A percentile compares a stretch with the other conserved stretches of the same genome.
phyloP scores from a whole-genome alignment of 169 alveolate genomes.

The Eimeria praecox region DNA sequence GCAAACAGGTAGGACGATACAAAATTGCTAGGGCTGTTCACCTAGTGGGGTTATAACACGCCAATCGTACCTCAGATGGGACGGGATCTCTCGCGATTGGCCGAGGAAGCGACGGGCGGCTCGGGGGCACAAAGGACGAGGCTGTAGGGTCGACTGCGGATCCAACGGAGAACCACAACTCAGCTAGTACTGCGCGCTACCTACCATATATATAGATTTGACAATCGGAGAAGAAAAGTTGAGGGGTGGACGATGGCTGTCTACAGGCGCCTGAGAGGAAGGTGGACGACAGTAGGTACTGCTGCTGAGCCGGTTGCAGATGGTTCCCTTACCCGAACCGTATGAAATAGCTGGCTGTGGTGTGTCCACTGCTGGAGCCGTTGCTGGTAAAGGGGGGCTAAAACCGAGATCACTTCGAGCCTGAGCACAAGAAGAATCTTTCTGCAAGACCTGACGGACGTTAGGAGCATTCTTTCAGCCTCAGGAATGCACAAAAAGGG shows the following conservation, averaged over 20 bases:
- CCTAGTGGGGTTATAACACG: neutral
- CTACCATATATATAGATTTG: neutral
- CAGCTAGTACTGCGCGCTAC: neutral
- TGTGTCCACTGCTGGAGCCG: neutral
- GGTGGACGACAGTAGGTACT: neutral
- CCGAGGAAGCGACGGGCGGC: conserved; percentile 28
- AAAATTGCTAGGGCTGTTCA: neutral
- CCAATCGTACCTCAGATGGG: conserved; percentile 49
- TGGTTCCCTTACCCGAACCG: neutral
- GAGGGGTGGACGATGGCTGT: neutral
- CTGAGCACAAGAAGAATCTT: neutral
- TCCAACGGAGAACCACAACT: neutral
- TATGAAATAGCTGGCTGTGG: neutral
- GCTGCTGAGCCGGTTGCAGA: neutral
- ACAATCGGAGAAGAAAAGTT: neutral
- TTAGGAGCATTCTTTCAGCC: neutral
- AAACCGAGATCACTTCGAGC: conserved; percentile 11
- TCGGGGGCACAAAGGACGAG: neutral
- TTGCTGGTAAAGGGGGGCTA: neutral
- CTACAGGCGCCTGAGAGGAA: neutral
- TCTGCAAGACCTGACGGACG: neutral
- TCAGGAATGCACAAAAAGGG: neutral
- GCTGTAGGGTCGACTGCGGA: conserved; percentile 25
- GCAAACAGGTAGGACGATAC: neutral
- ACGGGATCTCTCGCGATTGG: conserved; percentile 53